Percentiles rank a stretch among this genome's conserved stretches.
Conservation (phyloP, 2,329 filamentous ascomycete genomes). For the Paraconiothyrium sp. region DNA sequence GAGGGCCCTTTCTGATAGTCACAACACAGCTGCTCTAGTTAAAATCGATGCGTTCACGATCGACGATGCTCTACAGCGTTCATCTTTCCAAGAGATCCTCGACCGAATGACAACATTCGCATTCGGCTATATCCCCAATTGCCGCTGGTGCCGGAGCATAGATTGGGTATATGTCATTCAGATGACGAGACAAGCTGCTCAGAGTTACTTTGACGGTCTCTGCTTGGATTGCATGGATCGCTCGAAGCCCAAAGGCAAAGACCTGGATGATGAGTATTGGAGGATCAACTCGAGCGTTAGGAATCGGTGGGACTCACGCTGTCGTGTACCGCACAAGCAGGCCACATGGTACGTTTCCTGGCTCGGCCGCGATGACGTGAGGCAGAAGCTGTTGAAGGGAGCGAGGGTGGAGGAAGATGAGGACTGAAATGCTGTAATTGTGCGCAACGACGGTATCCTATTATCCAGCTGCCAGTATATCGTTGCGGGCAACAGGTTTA, state of each 20-base stretch:
- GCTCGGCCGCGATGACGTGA: constrained; percentile 13
- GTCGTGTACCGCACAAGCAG: constrained; percentile 14
- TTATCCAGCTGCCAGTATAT: too few relatives aligned
- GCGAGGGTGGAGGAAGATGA: not conserved
- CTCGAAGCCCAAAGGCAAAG: constrained; percentile 19
- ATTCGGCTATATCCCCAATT: constrained; percentile 20
- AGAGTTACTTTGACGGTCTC: constrained; percentile 36
- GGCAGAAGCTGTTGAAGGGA: constrained; percentile 14
- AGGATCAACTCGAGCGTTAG: constrained; percentile 18
- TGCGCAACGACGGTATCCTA: not conserved
- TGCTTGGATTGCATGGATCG: constrained; percentile 42
- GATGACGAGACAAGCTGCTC: constrained; percentile 4
- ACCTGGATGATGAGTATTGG: constrained; percentile 31
- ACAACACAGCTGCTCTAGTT: constrained; percentile 18
- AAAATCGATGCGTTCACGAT: constrained; percentile 27
- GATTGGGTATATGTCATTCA: constrained; percentile 21
- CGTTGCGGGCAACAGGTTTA: too few relatives aligned
- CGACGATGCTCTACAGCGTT: constrained; percentile 25
- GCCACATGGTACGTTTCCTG: constrained; percentile 16
- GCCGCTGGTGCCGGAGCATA: constrained; percentile 21
- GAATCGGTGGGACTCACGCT: constrained; percentile 33
- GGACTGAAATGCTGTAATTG: not conserved
- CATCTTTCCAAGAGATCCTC: constrained; percentile 22
- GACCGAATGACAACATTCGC: constrained; percentile 25
- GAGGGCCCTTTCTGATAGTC: not conserved